These are phyloP conservation scores for Nicotiana noctiflora DNA, from an alignment of 257 asterid genomes.

Conservation along the genomic window DNA sequence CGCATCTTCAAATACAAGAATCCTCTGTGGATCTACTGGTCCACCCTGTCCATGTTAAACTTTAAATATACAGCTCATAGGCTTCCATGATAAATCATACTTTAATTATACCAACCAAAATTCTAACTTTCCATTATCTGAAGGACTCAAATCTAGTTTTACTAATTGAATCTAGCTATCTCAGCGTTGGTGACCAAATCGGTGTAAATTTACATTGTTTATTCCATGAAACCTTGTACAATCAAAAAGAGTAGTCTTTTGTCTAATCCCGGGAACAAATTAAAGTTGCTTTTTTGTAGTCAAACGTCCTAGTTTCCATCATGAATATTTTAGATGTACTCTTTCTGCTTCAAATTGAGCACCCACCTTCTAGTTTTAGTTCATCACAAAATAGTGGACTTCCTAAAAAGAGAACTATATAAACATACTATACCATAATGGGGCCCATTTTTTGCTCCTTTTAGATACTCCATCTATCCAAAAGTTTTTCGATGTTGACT, in stretches of 20 bases:
- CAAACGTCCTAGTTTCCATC: background rate
- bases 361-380: background rate
- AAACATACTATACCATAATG: background rate
- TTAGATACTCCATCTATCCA: background rate
- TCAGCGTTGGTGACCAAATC: background rate
- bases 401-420: background rate
- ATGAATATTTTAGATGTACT: background rate
- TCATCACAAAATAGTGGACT: background rate
- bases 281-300: background rate
- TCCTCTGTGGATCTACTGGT: constrained; percentile 49
- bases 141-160: background rate
- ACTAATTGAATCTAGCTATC: background rate
- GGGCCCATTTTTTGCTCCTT: background rate
- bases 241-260: background rate
- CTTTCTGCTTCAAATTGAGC: background rate
- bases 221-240: background rate
- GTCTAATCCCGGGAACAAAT: background rate
- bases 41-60: constrained; percentile 44
- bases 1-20: constrained; percentile 95
- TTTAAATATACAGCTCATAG: background rate
- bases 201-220: background rate
- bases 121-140: background rate
- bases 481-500: background rate
- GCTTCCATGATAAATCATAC: background rate
- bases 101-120: background rate